A percentile compares a stretch with the other conserved stretches of the same genome.
Conservation (phyloP, 129 eudicot species). For the Flaveria ramosissima region DNA sequence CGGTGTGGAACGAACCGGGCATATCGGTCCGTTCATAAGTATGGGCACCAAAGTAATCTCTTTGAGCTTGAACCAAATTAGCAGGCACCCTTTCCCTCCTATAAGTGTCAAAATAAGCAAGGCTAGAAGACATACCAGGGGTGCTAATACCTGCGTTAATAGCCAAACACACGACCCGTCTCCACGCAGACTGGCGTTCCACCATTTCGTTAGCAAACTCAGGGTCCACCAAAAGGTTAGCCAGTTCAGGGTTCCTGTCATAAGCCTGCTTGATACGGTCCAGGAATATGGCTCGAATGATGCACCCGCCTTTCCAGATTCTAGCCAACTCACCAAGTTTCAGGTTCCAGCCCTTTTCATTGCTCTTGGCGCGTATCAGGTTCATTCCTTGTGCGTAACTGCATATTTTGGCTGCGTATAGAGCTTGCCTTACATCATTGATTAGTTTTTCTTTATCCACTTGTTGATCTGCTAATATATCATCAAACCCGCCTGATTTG, state of each 20-base stretch:
- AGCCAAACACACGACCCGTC: slow-evolving; percentile 60
- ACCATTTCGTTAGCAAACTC: slow-evolving; percentile 65
- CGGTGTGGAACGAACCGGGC: slow-evolving; percentile 53
- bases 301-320: slow-evolving; percentile 70
- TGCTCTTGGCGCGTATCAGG: slow-evolving; percentile 63
- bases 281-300: slow-evolving; percentile 65
- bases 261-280: slow-evolving; percentile 63
- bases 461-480: slow-evolving; percentile 43
- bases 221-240: slow-evolving; percentile 61
- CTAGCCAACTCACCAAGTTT: slow-evolving; percentile 64
- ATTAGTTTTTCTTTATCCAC: slow-evolving; percentile 52
- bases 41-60: slow-evolving; percentile 66
- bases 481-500: slow-evolving; percentile 45
- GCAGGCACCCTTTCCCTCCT: slow-evolving; percentile 63
- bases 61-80: slow-evolving; percentile 65
- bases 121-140: slow-evolving; percentile 65
- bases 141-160: slow-evolving; percentile 61
- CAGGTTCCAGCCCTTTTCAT: slow-evolving; percentile 56
- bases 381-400: slow-evolving; percentile 70
- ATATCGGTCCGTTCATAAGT: slow-evolving; percentile 58
- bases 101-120: slow-evolving; percentile 65
- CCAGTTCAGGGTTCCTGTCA: slow-evolving; percentile 57
- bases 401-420: slow-evolving; percentile 60
- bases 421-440: slow-evolving; percentile 55
- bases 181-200: slow-evolving; percentile 62